A percentile compares a stretch with the other conserved stretches of the same genome.
Evolutionary conservation across 106 monocot species (phyloP).

Genomic region (Dendrobium huoshanense): DNA sequence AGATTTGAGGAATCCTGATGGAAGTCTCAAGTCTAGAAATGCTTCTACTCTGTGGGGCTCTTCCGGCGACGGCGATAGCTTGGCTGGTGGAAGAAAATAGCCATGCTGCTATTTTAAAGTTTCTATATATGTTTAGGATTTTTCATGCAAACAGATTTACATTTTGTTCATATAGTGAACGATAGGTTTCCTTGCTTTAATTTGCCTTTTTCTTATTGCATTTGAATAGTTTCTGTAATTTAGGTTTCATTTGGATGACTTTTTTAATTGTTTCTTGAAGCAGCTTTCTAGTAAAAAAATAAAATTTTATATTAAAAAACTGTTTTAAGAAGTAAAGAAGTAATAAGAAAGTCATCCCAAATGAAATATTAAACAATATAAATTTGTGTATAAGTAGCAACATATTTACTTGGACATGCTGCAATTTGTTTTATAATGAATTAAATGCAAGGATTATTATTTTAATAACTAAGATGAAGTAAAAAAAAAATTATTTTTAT

Average conservation of each 20-base stretch:
- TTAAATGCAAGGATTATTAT: no score
- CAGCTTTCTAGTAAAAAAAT: no score
- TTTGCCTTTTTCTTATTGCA: background rate
- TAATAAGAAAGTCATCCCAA: no score
- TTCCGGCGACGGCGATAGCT: slow-evolving; percentile 18
- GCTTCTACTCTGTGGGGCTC: slow-evolving; percentile 3
- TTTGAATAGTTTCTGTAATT: background rate
- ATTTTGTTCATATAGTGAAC: slow-evolving; percentile 1
- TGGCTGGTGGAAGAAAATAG: slow-evolving; percentile 34
- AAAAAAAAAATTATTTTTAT: no score
- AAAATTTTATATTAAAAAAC: no score
- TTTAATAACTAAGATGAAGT: no score
- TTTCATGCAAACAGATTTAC: background rate
- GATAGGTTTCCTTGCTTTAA: background rate
- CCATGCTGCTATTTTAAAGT: background rate
- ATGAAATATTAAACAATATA: background rate
- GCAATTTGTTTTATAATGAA: background rate
- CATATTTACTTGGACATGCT: background rate
- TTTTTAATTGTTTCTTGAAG: no score
- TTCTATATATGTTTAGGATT: background rate
- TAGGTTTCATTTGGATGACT: no score
- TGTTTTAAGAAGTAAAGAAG: no score
- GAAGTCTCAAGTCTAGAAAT: slow-evolving; percentile 32
- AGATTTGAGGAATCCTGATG: slow-evolving; percentile 50
- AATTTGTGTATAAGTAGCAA: background rate